phyloP scores from a whole-genome alignment of 1,139 yeast species.

The Suhomyces guaymorum region DNA sequence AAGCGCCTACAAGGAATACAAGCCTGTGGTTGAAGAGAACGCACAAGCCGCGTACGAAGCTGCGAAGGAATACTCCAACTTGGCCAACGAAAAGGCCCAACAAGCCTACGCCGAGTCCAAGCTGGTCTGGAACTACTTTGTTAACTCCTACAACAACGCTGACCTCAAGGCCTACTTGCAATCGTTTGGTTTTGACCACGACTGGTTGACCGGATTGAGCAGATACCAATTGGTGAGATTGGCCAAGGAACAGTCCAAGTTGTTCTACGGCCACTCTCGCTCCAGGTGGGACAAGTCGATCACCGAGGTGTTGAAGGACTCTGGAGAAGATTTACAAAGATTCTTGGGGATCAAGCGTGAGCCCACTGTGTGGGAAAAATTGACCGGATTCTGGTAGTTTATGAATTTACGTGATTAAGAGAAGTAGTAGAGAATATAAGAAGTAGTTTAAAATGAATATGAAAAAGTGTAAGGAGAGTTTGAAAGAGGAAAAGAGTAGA shows the following conservation, averaged over 20 bases:
- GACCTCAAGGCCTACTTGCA: conserved; percentile 56
- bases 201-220: conserved; percentile 32
- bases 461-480: too few species aligned
- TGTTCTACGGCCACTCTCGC: conserved; percentile 21
- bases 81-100: conserved; percentile 11
- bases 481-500: too few species aligned
- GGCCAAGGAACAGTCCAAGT: conserved; percentile 43
- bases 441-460: too few species aligned
- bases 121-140: conserved; percentile 19
- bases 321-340: conserved; percentile 14
- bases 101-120: conserved; percentile 11
- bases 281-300: conserved; percentile 28
- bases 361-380: conserved; percentile 15
- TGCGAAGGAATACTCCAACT: conserved; percentile 7
- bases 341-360: conserved; percentile 22
- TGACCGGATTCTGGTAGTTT: too few species aligned
- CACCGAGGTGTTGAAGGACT: conserved; percentile 23
- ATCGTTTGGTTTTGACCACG: conserved; percentile 49
- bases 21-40: conserved; percentile 9
- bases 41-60: conserved; percentile 9
- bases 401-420: too few species aligned
- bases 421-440: too few species aligned
- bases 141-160: conserved; percentile 48
- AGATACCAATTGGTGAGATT: conserved; percentile 47
- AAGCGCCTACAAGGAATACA: conserved; percentile 15